Evolutionary conservation across 257 asterid species (phyloP).

Genomic region (Solanum tarapatanum): DNA sequence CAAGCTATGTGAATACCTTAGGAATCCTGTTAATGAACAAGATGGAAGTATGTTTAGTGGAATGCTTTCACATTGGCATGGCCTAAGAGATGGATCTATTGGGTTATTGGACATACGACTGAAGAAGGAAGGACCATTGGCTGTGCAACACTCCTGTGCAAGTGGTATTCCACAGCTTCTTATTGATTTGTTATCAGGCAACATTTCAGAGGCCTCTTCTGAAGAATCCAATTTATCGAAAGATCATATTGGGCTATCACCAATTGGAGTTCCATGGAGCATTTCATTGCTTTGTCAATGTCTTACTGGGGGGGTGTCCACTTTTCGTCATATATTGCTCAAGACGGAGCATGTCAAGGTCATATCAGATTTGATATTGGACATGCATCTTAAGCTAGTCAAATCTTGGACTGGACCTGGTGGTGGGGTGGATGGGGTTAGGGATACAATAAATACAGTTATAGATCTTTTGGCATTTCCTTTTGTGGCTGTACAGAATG

Average conservation of each 20-base stretch:
- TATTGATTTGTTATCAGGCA: conserved; percentile 65
- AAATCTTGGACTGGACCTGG: conserved; percentile 83
- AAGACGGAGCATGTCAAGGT: conserved; percentile 60
- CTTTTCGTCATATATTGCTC: conserved; percentile 77
- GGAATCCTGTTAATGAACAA: conserved; percentile 45
- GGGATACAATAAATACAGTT: conserved; percentile 65
- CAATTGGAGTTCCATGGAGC: conserved; percentile 83
- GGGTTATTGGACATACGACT: conserved; percentile 82
- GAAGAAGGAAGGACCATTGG: conserved; percentile 95
- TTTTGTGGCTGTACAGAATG: conserved; percentile 80
- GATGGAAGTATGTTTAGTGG: conserved; percentile 34
- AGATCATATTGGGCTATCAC: conserved; percentile 69
- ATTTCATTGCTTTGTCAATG: conserved; percentile 84
- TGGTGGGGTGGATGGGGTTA: conserved; percentile 78
- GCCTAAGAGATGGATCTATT: conserved; percentile 79
- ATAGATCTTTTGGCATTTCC: conserved; percentile 91
- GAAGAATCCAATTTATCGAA: conserved; percentile 21
- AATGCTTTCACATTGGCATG: conserved; percentile 79
- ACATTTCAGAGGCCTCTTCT: conserved; percentile 28
- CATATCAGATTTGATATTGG: conserved; percentile 57
- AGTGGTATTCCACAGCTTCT: conserved; percentile 93
- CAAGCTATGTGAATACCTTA: conserved; percentile 78
- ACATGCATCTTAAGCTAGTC: conserved; percentile 67
- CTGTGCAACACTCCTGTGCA: conserved; percentile 93
- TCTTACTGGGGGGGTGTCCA: conserved; percentile 79